Evolutionary conservation across 306 rosid species (phyloP).

Genomic region (Castanopsis chinensis): DNA sequence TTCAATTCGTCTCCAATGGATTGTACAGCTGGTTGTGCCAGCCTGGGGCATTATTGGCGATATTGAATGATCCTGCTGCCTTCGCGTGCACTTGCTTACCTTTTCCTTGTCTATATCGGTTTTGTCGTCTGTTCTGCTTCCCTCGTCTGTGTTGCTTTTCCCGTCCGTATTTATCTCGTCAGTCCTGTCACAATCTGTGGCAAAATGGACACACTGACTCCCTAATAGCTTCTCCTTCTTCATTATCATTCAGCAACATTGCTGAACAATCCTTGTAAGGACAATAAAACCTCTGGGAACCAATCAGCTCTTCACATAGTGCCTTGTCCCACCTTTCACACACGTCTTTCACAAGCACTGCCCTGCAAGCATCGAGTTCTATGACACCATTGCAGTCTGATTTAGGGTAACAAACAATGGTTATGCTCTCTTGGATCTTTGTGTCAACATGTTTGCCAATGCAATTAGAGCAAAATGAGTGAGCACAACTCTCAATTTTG

Average conservation of each 20-base stretch:
- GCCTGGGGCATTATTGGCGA: no score
- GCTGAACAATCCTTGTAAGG: constrained; percentile 41
- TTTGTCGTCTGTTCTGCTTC: no score
- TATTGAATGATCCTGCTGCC: no score
- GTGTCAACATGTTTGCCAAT: constrained; percentile 45
- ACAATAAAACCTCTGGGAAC: constrained; percentile 37
- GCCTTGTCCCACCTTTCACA: constrained; percentile 45
- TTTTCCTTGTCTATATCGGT: no score
- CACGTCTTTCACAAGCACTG: constrained; percentile 36
- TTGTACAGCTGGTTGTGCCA: no score
- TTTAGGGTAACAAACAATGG: constrained; percentile 46
- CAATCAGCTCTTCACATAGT: constrained; percentile 33
- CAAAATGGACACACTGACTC: constrained; percentile 38
- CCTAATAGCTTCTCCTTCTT: background rate
- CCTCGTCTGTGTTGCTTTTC: no score
- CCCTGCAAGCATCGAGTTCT: constrained; percentile 41
- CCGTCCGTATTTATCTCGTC: no score
- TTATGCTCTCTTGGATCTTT: constrained; percentile 42
- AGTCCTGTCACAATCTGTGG: constrained; percentile 49
- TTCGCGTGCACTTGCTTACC: no score
- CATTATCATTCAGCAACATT: background rate
- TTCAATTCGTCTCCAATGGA: no score
- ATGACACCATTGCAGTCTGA: constrained; percentile 35
- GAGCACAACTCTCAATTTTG: constrained; percentile 31
- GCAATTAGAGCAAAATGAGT: constrained; percentile 52